A percentile compares a stretch with the other conserved stretches of the same genome.
Evolutionary conservation across 495 filamentous ascomycete species (phyloP).

Genomic region (Aspergillus sclerotioniger): DNA sequence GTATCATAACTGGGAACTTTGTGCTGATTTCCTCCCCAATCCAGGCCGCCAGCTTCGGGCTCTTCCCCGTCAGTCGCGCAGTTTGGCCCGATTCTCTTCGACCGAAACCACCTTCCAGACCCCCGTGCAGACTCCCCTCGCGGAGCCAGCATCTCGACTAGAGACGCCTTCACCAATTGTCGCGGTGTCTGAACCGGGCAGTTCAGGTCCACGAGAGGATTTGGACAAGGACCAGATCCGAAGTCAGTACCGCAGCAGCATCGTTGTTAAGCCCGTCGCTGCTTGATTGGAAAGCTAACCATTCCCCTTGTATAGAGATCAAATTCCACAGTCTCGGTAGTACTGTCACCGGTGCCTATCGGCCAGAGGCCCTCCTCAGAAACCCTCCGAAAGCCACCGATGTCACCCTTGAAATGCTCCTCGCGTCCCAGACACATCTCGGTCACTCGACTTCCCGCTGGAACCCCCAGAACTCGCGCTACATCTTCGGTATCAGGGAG

Average conservation of each 20-base stretch:
- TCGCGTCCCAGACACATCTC: slow-evolving; percentile 87
- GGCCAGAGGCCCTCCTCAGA: slow-evolving; percentile 62
- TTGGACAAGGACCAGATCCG: slow-evolving; percentile 14
- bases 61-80: slow-evolving; percentile 36
- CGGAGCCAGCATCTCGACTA: slow-evolving; percentile 15
- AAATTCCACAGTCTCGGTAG: slow-evolving; percentile 36
- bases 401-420: slow-evolving; percentile 85
- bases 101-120: slow-evolving; percentile 32
- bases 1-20: background rate
- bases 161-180: slow-evolving; percentile 17
- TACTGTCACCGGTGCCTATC: slow-evolving; percentile 45
- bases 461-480: slow-evolving; percentile 92
- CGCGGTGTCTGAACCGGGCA: slow-evolving; percentile 5
- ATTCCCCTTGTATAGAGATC: slow-evolving; percentile 20
- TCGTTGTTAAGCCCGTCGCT: background rate
- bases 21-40: slow-evolving; percentile 9
- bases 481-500: slow-evolving; percentile 89
- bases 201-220: slow-evolving; percentile 3
- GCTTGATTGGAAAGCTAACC: background rate
- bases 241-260: slow-evolving; percentile 21
- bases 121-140: slow-evolving; percentile 16
- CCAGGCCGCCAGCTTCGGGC: slow-evolving; percentile 46
- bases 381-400: slow-evolving; percentile 75
- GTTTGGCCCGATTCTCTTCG: slow-evolving; percentile 38
- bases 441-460: slow-evolving; percentile 90